Base-by-base conservation (phyloP, 2,329 filamentous ascomycete species). In the Dactylonectria macrodidyma region DNA sequence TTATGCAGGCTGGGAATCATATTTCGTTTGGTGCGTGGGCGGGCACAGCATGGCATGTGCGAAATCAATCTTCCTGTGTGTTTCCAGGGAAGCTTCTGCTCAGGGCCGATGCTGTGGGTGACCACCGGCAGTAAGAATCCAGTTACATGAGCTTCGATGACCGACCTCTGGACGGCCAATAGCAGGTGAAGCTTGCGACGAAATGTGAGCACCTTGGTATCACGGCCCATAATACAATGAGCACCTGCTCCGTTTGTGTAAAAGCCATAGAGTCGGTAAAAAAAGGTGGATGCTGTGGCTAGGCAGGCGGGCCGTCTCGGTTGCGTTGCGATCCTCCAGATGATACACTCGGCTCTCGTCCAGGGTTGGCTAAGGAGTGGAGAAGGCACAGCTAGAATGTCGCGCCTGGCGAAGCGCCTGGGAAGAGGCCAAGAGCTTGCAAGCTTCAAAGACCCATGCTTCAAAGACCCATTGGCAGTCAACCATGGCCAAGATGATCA, bases 401-500 rank as follows among this genome's bases (percentile, higher is more conserved):
- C 48, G 33, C 52, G 46, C 52, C 51, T 57, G 58, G 46, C 52
- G 19, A 58, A 58, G 36, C 56, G 47, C 54, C 63, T 44, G 52
- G 57, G 63, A 51, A 60, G 46, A 61, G 46, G 47, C 57, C 30
- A 61, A 55, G 57, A 41, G 56, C 62, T 60, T 44, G 62, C 26
- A 30, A 19, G 19, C 19, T 19, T 19, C 19, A 19, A 19, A 19
- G 19, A 19, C 19, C 19, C 19, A 19, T 19, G 19, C 19, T 19
- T 19, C 19, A 19, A 19, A 30, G 26, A 56, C 57, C 51, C 50
- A 51, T 52, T 52, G 50, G 50, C 14, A 59, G 62, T 60, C 41
- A 47, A 58, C 36, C 26, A 59, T 62, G 65, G 46, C 56, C 48
- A 52, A 60, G 36, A 65, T 67, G 56, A 67, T 64, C 65, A 64